Conservation (phyloP, 257 asterid species). For the Rehmannia glutinosa region DNA sequence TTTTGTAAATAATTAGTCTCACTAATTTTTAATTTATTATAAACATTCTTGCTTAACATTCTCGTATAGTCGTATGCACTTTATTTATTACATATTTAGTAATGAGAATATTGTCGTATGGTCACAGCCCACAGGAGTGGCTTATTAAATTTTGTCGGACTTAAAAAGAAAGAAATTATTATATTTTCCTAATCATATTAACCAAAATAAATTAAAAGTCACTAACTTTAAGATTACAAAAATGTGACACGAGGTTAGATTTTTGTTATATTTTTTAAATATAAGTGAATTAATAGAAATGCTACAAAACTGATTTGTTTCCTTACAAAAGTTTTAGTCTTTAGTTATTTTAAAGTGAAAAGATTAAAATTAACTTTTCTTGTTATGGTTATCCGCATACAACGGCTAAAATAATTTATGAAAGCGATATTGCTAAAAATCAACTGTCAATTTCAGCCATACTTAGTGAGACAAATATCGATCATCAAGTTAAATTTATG, state of each 20-base stretch:
- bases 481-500: neutral
- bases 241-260: neutral
- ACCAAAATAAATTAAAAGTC: too few species aligned
- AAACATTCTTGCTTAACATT: neutral
- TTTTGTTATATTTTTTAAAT: too few species aligned
- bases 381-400: neutral
- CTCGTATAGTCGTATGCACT: neutral
- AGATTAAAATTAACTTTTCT: neutral
- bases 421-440: neutral
- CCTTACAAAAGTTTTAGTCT: neutral
- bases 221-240: too few species aligned
- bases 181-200: neutral
- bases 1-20: too few species aligned
- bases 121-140: neutral
- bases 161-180: neutral
- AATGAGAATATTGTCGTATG: neutral
- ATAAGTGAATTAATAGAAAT: neutral
- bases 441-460: constrained; percentile 9
- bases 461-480: neutral
- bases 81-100: neutral
- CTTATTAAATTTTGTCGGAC: neutral
- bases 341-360: neutral
- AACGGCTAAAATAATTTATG: neutral
- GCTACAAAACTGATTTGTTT: neutral
- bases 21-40: neutral